Evolutionary conservation across 1,284 basidiomycete genomes (phyloP).

Genomic region (Fistulina hepatica): DNA sequence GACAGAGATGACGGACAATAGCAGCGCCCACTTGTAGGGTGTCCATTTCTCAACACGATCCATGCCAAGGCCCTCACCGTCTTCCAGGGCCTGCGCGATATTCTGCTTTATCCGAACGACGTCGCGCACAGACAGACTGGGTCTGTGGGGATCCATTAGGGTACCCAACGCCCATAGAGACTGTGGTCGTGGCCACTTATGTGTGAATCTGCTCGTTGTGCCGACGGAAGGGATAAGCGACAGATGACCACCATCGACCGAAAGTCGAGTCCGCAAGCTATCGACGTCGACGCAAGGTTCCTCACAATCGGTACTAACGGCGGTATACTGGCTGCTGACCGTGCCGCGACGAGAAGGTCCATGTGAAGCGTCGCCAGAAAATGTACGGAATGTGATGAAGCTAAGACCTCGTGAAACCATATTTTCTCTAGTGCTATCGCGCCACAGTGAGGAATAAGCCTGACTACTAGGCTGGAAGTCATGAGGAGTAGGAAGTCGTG

Average conservation of each 20-base stretch:
- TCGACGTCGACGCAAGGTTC: too few relatives aligned
- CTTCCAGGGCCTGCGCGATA: conserved; percentile 23
- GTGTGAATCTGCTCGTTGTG: conserved; percentile 37
- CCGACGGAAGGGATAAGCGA: conserved; percentile 21
- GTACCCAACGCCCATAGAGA: too few relatives aligned
- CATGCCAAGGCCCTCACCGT: conserved; percentile 29
- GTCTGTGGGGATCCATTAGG: too few relatives aligned
- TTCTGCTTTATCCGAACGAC: conserved; percentile 11
- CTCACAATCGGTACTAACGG: too few relatives aligned
- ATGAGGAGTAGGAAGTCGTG: too few relatives aligned
- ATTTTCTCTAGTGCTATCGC: too few relatives aligned
- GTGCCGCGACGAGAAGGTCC: too few relatives aligned
- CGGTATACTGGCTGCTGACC: too few relatives aligned
- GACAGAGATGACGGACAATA: conserved; percentile 39
- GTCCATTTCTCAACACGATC: conserved; percentile 38
- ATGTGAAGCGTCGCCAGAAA: too few relatives aligned
- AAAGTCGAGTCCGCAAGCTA: too few relatives aligned
- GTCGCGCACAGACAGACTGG: conserved; percentile 25
- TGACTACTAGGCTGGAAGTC: too few relatives aligned
- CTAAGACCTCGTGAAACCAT: conserved; percentile 14
- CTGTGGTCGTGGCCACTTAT: conserved; percentile 40
- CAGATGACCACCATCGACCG: conserved; percentile 18
- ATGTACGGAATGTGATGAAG: conserved; percentile 11
- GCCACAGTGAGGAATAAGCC: conserved; percentile 10
- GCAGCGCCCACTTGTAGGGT: conserved; percentile 43